Conservation (phyloP, 257 asterid genomes). For the Euphrasia confusa region DNA sequence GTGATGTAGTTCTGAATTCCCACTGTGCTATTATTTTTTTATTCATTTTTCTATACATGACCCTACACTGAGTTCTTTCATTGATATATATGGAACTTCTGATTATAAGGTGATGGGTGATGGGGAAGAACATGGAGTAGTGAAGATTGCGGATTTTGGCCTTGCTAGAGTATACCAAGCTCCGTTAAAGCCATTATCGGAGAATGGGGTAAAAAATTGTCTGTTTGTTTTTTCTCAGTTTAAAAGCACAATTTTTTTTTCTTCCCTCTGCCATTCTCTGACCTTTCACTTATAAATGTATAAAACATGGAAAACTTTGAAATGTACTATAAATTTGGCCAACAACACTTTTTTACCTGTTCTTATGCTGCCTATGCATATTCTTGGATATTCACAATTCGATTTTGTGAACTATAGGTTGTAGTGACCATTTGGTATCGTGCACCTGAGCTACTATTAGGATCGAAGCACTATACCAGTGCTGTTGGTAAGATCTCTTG, state of each 20-base stretch:
- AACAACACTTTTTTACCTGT: not conserved
- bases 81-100: slow-evolving; percentile 20
- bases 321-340: slow-evolving; percentile 1
- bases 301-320: slow-evolving; percentile 14
- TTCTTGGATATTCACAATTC: slow-evolving; percentile 14
- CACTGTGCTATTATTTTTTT: slow-evolving; percentile 2
- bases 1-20: not conserved
- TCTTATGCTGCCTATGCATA: slow-evolving; percentile 11
- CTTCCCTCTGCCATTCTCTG: slow-evolving; percentile 11
- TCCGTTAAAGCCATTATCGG: slow-evolving; percentile 78
- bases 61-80: slow-evolving; percentile 19
- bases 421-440: slow-evolving; percentile 99
- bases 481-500: slow-evolving; percentile 74
- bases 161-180: slow-evolving; percentile 97
- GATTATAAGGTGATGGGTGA: slow-evolving; percentile 90
- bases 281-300: not conserved
- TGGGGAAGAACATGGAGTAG: slow-evolving; percentile 95
- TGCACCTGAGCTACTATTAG: slow-evolving; percentile 97
- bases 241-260: not conserved
- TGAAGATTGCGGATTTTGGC: slow-evolving; percentile 96
- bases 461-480: slow-evolving; percentile 95
- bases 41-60: slow-evolving; percentile 1
- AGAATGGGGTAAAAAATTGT: slow-evolving; percentile 71
- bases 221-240: slow-evolving; percentile 7
- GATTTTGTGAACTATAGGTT: slow-evolving; percentile 54